Evolutionary conservation across 164 flowering plant genomes (phyloP).

Genomic region (Pachysandra terminalis): DNA sequence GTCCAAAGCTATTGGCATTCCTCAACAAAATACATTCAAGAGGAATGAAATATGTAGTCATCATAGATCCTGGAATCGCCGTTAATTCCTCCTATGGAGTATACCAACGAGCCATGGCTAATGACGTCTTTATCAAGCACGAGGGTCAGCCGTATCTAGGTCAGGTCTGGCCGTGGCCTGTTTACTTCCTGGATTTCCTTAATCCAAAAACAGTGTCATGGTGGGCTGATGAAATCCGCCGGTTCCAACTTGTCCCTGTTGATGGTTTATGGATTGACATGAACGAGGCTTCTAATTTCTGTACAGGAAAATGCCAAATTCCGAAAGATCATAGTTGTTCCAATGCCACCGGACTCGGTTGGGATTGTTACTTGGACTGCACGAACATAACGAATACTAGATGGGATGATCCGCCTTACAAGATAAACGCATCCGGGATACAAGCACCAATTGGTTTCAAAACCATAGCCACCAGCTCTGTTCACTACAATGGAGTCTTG

Average conservation of each 20-base stretch:
- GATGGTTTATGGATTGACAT: slow-evolving; percentile 91
- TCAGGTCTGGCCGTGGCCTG: slow-evolving; percentile 90
- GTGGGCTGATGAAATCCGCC: slow-evolving; percentile 66
- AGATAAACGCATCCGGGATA: slow-evolving; percentile 64
- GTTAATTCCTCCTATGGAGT: slow-evolving; percentile 72
- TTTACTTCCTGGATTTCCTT: slow-evolving; percentile 75
- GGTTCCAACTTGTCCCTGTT: slow-evolving; percentile 69
- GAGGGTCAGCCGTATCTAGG: slow-evolving; percentile 74
- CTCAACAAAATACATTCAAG: slow-evolving; percentile 57
- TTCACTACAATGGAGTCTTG: slow-evolving; percentile 57
- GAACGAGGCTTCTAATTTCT: slow-evolving; percentile 80
- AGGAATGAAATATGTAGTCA: slow-evolving; percentile 84
- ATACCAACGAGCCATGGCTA: slow-evolving; percentile 59
- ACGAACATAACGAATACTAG: slow-evolving; percentile 52
- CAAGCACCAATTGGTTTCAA: slow-evolving; percentile 50
- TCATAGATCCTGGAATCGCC: slow-evolving; percentile 85
- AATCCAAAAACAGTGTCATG: slow-evolving; percentile 60
- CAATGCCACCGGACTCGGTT: slow-evolving; percentile 51
- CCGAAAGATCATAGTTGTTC: slow-evolving; percentile 53
- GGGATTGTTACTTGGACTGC: slow-evolving; percentile 70
- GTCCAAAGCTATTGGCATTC: slow-evolving; percentile 59
- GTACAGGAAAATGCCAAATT: slow-evolving; percentile 49
- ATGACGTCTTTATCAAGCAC: slow-evolving; percentile 81
- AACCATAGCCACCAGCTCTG: slow-evolving; percentile 67
- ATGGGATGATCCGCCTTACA: slow-evolving; percentile 85